Conservation (phyloP, 805 yeast species). For the Cyberlindnera japonica region DNA sequence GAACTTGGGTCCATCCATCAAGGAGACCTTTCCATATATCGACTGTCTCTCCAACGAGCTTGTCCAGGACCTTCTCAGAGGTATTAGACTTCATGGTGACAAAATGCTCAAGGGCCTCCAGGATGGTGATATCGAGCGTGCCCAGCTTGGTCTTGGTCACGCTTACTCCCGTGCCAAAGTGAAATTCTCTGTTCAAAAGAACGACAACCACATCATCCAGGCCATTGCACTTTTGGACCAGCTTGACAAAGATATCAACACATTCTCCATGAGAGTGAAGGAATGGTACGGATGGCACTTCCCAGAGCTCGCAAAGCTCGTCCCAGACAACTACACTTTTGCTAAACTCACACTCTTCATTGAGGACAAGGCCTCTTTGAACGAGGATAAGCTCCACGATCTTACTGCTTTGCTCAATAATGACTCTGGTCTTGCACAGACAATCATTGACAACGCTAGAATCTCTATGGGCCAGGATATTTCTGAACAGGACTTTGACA, state of each 20-base stretch:
- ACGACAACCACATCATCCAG: conserved; percentile 98
- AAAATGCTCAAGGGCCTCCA: conserved; percentile 89
- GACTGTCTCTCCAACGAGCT: conserved; percentile 90
- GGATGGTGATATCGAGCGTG: conserved; percentile 94
- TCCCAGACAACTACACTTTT: conserved; percentile 97
- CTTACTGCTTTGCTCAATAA: conserved; percentile 78
- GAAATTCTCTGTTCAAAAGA: conserved; percentile 97
- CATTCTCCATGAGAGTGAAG: conserved; percentile 97
- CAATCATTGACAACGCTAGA: conserved; percentile 89
- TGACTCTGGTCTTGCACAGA: conserved; percentile 89
- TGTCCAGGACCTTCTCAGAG: conserved; percentile 93
- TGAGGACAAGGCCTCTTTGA: conserved; percentile 79
- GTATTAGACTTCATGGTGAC: conserved; percentile 85
- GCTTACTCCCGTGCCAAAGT: conserved; percentile 99
- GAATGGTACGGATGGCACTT: conserved; percentile 99
- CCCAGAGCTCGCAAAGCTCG: conserved; percentile 94
- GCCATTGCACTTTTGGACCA: conserved; percentile 96
- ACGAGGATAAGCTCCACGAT: conserved; percentile 82
- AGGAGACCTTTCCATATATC: conserved; percentile 82
- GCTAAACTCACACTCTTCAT: conserved; percentile 81
- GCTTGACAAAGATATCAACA: conserved; percentile 93
- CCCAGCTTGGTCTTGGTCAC: conserved; percentile 97
- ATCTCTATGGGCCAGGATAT: conserved; percentile 99
- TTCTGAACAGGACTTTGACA: conserved; percentile 90
- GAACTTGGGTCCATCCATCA: conserved; percentile 94